A percentile compares a stretch with the other conserved stretches of the same genome.
phyloP scores from a whole-genome alignment of 2,329 filamentous ascomycete genomes.

The Alternaria consortialis region DNA sequence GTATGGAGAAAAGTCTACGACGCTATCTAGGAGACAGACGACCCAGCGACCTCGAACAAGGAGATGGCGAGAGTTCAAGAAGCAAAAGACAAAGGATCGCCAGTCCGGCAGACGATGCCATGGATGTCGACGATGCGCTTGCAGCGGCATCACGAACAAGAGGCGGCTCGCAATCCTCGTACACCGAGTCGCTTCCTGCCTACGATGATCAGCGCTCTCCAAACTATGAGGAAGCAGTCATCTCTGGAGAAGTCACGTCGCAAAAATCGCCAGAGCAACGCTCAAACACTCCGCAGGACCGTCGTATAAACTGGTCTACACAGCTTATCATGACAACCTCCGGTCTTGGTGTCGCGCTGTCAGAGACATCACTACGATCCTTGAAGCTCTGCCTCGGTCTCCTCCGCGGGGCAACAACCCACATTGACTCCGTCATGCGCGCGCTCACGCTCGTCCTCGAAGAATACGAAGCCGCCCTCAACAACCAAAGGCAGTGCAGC shows the following conservation, averaged over 20 bases:
- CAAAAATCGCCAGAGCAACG: constrained; percentile 33
- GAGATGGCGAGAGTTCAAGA: constrained; percentile 45
- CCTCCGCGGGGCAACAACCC: constrained; percentile 81
- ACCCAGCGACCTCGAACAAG: constrained; percentile 60
- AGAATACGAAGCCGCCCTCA: constrained; percentile 72
- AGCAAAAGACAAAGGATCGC: constrained; percentile 57
- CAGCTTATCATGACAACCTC: constrained; percentile 90
- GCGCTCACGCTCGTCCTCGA: constrained; percentile 79
- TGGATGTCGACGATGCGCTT: constrained; percentile 60
- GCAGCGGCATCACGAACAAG: constrained; percentile 39
- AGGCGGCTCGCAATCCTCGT: constrained; percentile 72
- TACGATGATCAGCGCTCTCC: constrained; percentile 83
- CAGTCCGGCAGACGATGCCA: constrained; percentile 48
- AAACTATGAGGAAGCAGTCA: constrained; percentile 71
- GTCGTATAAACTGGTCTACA: constrained; percentile 73
- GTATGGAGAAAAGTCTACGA: constrained; percentile 84
- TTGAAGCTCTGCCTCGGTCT: constrained; percentile 85
- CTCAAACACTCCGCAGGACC: constrained; percentile 41
- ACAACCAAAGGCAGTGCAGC: constrained; percentile 38
- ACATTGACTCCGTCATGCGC: constrained; percentile 77
- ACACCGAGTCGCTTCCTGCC: constrained; percentile 78
- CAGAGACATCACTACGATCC: constrained; percentile 82
- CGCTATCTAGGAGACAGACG: constrained; percentile 74
- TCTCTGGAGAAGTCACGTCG: constrained; percentile 24
- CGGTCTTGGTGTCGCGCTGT: constrained; percentile 89